These are phyloP conservation scores for Tricladium varicosporioides DNA, from an alignment of 2,329 filamentous ascomycete genomes.

Conservation along the genomic window DNA sequence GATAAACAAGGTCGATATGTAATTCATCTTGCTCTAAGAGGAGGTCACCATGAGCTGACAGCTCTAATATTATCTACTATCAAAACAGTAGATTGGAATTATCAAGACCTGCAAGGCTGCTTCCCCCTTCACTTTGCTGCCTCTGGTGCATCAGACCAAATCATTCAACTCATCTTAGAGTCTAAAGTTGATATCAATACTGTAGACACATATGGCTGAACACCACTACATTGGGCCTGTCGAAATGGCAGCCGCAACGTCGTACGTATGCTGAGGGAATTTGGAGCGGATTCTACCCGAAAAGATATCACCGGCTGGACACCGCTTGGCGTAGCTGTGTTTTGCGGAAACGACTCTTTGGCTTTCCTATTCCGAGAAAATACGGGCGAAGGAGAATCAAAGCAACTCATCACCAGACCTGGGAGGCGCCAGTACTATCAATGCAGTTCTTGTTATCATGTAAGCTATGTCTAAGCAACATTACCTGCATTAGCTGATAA, in stretches of 20 bases:
- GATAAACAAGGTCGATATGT: constrained; percentile 12
- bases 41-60: constrained; percentile 1
- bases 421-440: not conserved
- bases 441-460: constrained; percentile 13
- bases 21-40: constrained; percentile 9
- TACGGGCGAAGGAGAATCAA: not conserved
- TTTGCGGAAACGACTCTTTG: constrained; percentile 5
- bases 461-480: constrained; percentile 4
- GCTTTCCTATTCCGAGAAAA: constrained; percentile 3
- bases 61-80: constrained; percentile 4
- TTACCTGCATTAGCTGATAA: constrained; percentile 3
- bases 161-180: constrained; percentile 3
- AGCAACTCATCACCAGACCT: constrained; percentile 1
- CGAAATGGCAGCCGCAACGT: constrained; percentile 8
- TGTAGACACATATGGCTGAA: constrained; percentile 13
- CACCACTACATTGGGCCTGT: constrained; percentile 14
- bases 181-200: constrained; percentile 7
- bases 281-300: constrained; percentile 7
- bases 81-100: constrained; percentile 6
- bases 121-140: constrained; percentile 12
- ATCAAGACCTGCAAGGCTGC: constrained; percentile 12
- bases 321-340: constrained; percentile 7
- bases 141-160: constrained; percentile 7
- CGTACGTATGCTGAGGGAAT: constrained; percentile 8
- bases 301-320: constrained; percentile 9